Conservation (phyloP, 768 basidiomycete species). For the Holtermanniella nyarrowii region DNA sequence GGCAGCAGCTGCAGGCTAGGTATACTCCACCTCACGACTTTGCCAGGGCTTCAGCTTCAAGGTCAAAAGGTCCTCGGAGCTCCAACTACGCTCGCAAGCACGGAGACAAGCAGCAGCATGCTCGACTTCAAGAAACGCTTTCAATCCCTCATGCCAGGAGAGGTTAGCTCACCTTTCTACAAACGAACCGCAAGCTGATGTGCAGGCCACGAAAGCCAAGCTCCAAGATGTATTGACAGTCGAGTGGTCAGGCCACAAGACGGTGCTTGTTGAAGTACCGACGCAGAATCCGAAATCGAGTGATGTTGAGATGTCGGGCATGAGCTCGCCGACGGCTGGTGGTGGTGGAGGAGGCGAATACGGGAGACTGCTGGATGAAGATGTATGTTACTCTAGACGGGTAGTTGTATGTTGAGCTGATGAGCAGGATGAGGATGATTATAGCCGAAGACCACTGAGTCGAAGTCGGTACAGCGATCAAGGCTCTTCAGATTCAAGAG, state of each 20-base stretch:
- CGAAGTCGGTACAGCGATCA: background rate
- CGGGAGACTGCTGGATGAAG: conserved; percentile 23
- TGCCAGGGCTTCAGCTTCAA: too few species aligned
- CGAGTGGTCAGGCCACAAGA: conserved; percentile 33
- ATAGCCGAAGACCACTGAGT: background rate
- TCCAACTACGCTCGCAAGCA: too few species aligned
- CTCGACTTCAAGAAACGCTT: background rate
- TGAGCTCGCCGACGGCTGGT: conserved; percentile 4
- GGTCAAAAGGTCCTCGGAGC: too few species aligned
- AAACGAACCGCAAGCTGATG: too few species aligned
- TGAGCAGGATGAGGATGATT: background rate
- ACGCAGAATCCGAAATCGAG: background rate
- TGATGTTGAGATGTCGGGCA: conserved; percentile 29
- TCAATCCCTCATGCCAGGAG: background rate
- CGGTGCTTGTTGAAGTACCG: conserved; percentile 29
- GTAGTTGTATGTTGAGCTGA: background rate
- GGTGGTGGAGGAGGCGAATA: conserved; percentile 7
- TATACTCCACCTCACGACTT: too few species aligned
- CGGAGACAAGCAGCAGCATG: too few species aligned
- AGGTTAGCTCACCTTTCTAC: background rate
- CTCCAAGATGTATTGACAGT: conserved; percentile 34
- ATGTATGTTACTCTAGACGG: background rate
- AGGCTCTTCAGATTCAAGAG: background rate
- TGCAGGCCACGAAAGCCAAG: conserved; percentile 16
- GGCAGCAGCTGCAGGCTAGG: too few species aligned